Percentiles rank a stretch among this genome's conserved stretches.
Evolutionary conservation across 305 asterid species (phyloP).

Genomic region (Plantago coronopus): DNA sequence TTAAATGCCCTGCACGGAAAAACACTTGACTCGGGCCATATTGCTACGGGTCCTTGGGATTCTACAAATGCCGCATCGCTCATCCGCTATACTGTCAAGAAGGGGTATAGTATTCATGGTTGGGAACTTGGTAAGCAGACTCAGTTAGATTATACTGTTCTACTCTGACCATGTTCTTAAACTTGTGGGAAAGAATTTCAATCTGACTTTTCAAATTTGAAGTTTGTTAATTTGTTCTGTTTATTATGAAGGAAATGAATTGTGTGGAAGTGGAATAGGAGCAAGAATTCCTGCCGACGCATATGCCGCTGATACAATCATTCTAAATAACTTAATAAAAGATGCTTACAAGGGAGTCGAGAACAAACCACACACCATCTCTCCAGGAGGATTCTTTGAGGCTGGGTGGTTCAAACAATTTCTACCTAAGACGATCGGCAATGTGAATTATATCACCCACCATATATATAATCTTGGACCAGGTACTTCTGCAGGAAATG

Average conservation of each 20-base stretch:
- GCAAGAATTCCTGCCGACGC: constrained; percentile 32
- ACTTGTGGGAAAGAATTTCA: not conserved
- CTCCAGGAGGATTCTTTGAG: constrained; percentile 54
- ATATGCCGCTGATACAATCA: constrained; percentile 33
- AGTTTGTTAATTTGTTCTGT: constrained; percentile 1
- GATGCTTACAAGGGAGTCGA: constrained; percentile 27
- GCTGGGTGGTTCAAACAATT: constrained; percentile 37
- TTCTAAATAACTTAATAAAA: constrained; percentile 28
- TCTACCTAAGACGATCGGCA: constrained; percentile 28
- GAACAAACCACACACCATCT: constrained; percentile 34
- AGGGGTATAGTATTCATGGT: constrained; percentile 55
- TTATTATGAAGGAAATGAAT: constrained; percentile 37
- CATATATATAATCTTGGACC: constrained; percentile 57
- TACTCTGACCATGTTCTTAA: not conserved
- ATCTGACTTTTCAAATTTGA: not conserved
- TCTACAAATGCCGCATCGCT: constrained; percentile 59
- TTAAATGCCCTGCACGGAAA: constrained; percentile 68
- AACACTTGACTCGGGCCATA: constrained; percentile 25
- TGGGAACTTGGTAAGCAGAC: constrained; percentile 74
- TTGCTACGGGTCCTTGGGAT: constrained; percentile 62
- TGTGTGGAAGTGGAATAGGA: constrained; percentile 44
- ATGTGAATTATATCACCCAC: constrained; percentile 39
- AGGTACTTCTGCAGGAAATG: constrained; percentile 27
- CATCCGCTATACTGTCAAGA: constrained; percentile 53
- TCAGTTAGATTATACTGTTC: not conserved